Evolutionary conservation across 768 basidiomycete species (phyloP).

Genomic region (Russula sp.): DNA sequence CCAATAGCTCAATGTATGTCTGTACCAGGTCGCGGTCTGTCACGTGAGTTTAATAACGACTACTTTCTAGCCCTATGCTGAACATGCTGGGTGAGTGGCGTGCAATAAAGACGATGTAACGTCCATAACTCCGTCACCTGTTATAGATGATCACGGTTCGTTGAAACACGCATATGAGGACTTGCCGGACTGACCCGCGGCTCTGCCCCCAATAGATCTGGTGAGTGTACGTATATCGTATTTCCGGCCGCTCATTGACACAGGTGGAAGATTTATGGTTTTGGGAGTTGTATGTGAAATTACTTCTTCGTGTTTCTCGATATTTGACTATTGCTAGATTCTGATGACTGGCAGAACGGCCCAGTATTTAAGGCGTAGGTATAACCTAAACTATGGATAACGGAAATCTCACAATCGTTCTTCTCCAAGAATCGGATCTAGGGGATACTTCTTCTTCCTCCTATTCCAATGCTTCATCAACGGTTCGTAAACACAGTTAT

Average conservation of each 20-base stretch:
- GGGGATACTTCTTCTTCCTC: slow-evolving; percentile 90
- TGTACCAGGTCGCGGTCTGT: slow-evolving; percentile 13
- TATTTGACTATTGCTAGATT: slow-evolving; percentile 51
- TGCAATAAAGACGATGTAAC: slow-evolving; percentile 7
- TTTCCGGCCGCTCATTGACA: not conserved
- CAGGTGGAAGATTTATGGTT: slow-evolving; percentile 64
- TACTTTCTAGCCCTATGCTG: slow-evolving; percentile 63
- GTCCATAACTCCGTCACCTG: slow-evolving; percentile 16
- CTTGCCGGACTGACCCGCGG: not conserved
- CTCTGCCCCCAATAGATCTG: slow-evolving; percentile 9
- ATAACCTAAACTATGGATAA: slow-evolving; percentile 1
- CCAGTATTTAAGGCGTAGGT: slow-evolving; percentile 69
- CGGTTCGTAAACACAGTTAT: slow-evolving; percentile 43
- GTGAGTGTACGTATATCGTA: slow-evolving; percentile 6
- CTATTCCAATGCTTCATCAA: slow-evolving; percentile 93
- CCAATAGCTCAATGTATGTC: slow-evolving; percentile 86
- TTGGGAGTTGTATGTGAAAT: slow-evolving; percentile 66
- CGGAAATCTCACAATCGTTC: not conserved
- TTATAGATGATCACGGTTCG: slow-evolving; percentile 78
- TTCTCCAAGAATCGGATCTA: slow-evolving; percentile 62
- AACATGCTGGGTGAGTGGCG: slow-evolving; percentile 73
- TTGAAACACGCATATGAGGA: slow-evolving; percentile 17
- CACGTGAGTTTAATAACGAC: not conserved
- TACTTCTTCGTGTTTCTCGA: slow-evolving; percentile 1
- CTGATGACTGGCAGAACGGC: slow-evolving; percentile 70